Conservation (phyloP, 2,329 filamentous ascomycete species). For the Colletotrichum lentis region DNA sequence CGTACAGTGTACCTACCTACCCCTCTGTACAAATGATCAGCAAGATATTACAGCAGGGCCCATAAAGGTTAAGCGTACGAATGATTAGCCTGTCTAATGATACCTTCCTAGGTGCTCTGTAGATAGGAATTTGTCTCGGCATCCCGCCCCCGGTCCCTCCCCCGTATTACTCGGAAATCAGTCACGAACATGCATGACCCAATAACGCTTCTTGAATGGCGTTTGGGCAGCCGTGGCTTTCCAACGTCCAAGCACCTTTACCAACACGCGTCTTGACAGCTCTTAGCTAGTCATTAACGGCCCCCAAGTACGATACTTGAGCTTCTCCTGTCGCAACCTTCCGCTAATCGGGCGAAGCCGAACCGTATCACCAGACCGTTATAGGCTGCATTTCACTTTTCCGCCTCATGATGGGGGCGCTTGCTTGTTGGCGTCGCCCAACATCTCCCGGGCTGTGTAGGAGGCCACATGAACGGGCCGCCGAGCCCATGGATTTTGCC, state of each 20-base stretch:
- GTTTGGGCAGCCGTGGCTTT: background rate
- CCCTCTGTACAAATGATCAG: no score
- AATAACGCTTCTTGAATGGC: background rate
- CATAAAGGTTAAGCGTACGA: no score
- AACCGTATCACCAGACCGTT: background rate
- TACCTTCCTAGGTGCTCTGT: background rate
- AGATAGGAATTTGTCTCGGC: slow-evolving; percentile 13
- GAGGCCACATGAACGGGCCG: background rate
- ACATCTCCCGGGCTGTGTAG: background rate
- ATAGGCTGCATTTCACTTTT: background rate
- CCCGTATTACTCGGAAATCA: background rate
- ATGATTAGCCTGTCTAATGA: slow-evolving; percentile 8
- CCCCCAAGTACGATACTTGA: background rate
- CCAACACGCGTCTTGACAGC: background rate
- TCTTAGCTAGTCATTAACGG: background rate
- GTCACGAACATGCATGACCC: background rate
- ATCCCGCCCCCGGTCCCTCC: background rate
- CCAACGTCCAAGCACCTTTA: background rate
- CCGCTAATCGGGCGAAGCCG: background rate
- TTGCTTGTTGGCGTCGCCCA: slow-evolving; percentile 5
- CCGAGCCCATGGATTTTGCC: slow-evolving; percentile 10
- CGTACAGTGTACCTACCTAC: no score
- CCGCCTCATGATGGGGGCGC: slow-evolving; percentile 4
- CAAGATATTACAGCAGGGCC: no score
- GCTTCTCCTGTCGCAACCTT: background rate